Conservation (phyloP, 2,329 filamentous ascomycete genomes). For the Rutstroemia sydowiana region DNA sequence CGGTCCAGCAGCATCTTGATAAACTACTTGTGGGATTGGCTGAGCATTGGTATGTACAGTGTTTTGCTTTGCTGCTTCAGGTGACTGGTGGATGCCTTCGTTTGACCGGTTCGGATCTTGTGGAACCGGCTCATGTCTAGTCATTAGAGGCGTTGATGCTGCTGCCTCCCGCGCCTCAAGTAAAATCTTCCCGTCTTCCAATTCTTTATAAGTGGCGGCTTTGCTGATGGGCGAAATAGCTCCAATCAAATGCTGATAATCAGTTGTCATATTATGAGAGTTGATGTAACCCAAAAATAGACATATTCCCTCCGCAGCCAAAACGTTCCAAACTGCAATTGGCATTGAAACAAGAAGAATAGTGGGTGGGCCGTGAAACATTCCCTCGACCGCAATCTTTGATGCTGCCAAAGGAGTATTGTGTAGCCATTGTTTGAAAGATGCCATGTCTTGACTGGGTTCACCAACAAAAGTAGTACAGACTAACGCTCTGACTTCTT, state of each 20-base stretch:
- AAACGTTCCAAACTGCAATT: constrained; percentile 53
- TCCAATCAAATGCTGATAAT: constrained; percentile 53
- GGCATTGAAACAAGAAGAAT: constrained; percentile 62
- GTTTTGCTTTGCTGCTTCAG: constrained; percentile 21
- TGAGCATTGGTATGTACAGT: constrained; percentile 24
- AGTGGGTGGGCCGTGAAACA: constrained; percentile 60
- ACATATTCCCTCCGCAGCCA: constrained; percentile 60
- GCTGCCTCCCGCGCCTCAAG: constrained; percentile 35
- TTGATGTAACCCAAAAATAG: constrained; percentile 58
- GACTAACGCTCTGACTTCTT: constrained; percentile 55
- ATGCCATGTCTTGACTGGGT: constrained; percentile 57
- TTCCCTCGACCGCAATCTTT: constrained; percentile 57
- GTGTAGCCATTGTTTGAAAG: constrained; percentile 59
- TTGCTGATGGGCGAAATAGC: constrained; percentile 33
- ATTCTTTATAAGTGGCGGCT: constrained; percentile 42
- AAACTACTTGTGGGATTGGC: constrained; percentile 21
- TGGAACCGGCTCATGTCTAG: constrained; percentile 36
- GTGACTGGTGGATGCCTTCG: constrained; percentile 12
- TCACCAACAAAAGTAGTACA: constrained; percentile 62
- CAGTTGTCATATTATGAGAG: constrained; percentile 59
- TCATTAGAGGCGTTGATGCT: constrained; percentile 29
- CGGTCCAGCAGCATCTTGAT: constrained; percentile 20
- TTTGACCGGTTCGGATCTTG: constrained; percentile 8
- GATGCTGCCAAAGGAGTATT: constrained; percentile 48
- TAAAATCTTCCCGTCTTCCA: constrained; percentile 50